phyloP scores from a whole-genome alignment of 2,329 filamentous ascomycete genomes.

The Fusarium buxicola region DNA sequence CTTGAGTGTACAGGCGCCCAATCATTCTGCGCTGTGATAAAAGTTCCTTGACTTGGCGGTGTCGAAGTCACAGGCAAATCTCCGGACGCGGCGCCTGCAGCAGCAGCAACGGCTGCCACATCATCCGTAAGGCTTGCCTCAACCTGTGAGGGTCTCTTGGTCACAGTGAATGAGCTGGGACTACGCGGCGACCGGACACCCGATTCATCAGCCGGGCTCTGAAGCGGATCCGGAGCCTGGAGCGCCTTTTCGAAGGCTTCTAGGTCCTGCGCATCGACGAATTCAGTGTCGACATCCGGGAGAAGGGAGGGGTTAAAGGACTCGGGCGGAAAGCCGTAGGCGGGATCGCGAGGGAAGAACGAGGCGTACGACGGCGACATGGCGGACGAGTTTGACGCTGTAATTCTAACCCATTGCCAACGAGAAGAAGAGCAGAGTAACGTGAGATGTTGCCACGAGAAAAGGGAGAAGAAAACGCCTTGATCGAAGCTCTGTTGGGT shows the following conservation, averaged over 20 bases:
- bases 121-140: conserved; percentile 48
- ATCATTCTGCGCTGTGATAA: conserved; percentile 93
- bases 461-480: conserved; percentile 27
- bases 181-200: conserved; percentile 57
- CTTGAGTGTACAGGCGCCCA: conserved; percentile 90
- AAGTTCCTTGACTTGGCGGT: conserved; percentile 58
- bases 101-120: conserved; percentile 52
- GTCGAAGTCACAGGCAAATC: conserved; percentile 45
- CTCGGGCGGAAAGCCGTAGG: conserved; percentile 69
- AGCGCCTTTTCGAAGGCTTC: conserved; percentile 84
- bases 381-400: conserved; percentile 17
- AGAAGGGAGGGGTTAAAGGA: conserved; percentile 76
- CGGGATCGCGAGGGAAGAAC: conserved; percentile 43
- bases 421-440: neutral
- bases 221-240: conserved; percentile 80
- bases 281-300: conserved; percentile 84
- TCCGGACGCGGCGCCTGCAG: conserved; percentile 54
- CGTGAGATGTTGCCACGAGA: conserved; percentile 10
- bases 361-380: conserved; percentile 44
- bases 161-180: conserved; percentile 56
- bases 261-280: conserved; percentile 78
- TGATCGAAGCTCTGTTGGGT: conserved; percentile 36
- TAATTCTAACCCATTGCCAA: conserved; percentile 35
- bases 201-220: conserved; percentile 67
- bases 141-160: conserved; percentile 55